Evolutionary conservation across 2,329 filamentous ascomycete genomes (phyloP), one percentile per base, ranked within the genome.

Genomic region (Reticulascus tulasneorum): DNA sequence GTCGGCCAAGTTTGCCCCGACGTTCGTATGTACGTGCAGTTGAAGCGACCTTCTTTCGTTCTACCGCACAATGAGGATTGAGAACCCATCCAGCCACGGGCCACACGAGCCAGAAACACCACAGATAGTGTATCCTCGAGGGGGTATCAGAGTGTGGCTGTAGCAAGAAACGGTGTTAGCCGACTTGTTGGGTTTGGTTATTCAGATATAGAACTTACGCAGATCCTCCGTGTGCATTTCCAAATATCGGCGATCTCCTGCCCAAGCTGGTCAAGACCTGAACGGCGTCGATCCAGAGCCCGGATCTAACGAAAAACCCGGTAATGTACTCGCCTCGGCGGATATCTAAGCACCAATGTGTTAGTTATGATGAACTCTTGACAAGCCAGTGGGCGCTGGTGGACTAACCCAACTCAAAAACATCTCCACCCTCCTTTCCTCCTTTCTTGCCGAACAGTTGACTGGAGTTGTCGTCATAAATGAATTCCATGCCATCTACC

Each of bases 181-280:
- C n/a, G n/a, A n/a, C n/a, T n/a, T n/a, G n/a, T n/a, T n/a, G n/a
- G 20, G 23, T 4, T n/a, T 8, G 18, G 18, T 21, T 18, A 30
- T 15, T 18, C 23, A 8, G n/a, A 18, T 29, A 7, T 16, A 26
- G 12, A 28, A 79, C 88, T 62, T 78, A 96, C 89, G 80, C 79
- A 54, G 84, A 84, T 46, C 90, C 90, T 37, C 88, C 88, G 47
- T 71, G 69, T 9, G 81, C 63, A 50, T 94, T 93, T 40, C 93
- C 93, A 69, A 82, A 97, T 42, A 94, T 66, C 36, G 82, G 79
- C 22, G 91, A 96, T 58, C 83, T 85, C 50, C 90, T 77, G n/a
- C 90, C 90, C 42, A 87, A 66, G 52, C 82, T 96, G 2, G 93
- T 97, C 60, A 96, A 66, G 45, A 97, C 82, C 57, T 95, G 88